Conservation (phyloP, 148 eudicot species). For the Hydrangea macrophylla region DNA sequence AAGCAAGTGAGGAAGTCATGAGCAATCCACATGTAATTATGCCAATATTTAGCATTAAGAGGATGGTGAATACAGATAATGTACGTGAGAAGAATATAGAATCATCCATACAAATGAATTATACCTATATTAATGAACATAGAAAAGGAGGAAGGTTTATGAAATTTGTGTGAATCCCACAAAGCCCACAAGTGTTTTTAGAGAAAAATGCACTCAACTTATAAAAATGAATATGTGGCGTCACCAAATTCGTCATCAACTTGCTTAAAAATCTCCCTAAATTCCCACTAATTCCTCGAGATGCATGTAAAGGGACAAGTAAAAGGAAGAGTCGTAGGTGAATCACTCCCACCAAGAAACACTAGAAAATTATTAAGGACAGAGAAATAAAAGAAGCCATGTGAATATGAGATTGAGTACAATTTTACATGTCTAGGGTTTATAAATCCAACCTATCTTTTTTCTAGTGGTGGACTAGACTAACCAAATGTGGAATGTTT, state of each 20-base stretch:
- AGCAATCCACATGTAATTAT: no score
- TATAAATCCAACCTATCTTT: slow-evolving; percentile 4
- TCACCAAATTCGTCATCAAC: slow-evolving; percentile 10
- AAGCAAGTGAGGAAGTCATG: no score
- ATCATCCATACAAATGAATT: not conserved
- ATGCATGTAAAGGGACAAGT: slow-evolving; percentile 27
- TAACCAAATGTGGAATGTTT: slow-evolving; percentile 26
- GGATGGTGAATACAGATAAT: not conserved
- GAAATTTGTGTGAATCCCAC: no score
- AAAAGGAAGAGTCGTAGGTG: slow-evolving; percentile 1
- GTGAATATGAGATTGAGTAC: slow-evolving; percentile 23
- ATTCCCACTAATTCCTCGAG: slow-evolving; percentile 25
- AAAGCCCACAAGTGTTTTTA: not conserved
- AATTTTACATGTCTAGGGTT: slow-evolving; percentile 17
- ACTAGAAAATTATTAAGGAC: not conserved
- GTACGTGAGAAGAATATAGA: no score
- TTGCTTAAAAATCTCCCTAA: slow-evolving; percentile 11
- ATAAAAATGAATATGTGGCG: not conserved
- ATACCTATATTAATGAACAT: not conserved
- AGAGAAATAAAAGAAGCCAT: slow-evolving; percentile 4
- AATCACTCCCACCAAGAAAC: slow-evolving; percentile 27
- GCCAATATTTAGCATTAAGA: not conserved
- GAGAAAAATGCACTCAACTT: no score
- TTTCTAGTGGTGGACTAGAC: slow-evolving; percentile 9
- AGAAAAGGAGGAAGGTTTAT: no score